Base-by-base conservation (phyloP, 148 eudicot species). In the Persicaria maculosa region DNA sequence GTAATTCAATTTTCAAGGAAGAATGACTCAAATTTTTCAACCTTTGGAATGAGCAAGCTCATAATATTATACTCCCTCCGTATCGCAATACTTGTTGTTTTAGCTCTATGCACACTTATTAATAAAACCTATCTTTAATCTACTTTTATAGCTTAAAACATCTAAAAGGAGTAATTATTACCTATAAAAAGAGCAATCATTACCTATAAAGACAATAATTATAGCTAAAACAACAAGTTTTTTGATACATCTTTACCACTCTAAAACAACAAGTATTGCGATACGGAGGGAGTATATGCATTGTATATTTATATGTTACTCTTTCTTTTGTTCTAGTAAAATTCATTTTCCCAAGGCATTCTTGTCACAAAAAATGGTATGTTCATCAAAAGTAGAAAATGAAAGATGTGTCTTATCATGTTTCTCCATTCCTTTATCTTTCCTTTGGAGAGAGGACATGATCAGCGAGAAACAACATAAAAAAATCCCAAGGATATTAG, bases 281-380 rank as follows among this genome's bases (percentile, higher is more conserved):
- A n/a, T n/a, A n/a, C n/a, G n/a, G n/a, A n/a, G n/a, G n/a, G n/a
- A n/a, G n/a, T n/a, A 3, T 9, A 57, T 57, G 36, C 1, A 9
- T 22, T 22, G 25, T 22, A 22, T 22, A 22, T 31, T 57, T 57
- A 31, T 7, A 57, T 57, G 11, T 25, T 57, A 9, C 64, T 19
- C 64, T 57, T 57, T 57, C 64, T 57, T 57, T 57, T 19, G 64
- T 57, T 57, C 64, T 57, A 55, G 61, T 17, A 11, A 7, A 48
- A 19, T 57, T 59, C 40, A 22, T 22, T 22, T 22, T 20, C 10
- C 10, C 36, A 31, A 62, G 2, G 44, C 7, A 10, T 57, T 62
- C 68, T 62, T 14, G 9, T 31, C 14, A n/a, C 25, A 4, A 64
- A 64, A 45, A 31, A 44, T 31, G 5, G 1, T 61, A 12, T 48